Conservation (phyloP, 495 filamentous ascomycete genomes). For the Copromyces sp. region DNA sequence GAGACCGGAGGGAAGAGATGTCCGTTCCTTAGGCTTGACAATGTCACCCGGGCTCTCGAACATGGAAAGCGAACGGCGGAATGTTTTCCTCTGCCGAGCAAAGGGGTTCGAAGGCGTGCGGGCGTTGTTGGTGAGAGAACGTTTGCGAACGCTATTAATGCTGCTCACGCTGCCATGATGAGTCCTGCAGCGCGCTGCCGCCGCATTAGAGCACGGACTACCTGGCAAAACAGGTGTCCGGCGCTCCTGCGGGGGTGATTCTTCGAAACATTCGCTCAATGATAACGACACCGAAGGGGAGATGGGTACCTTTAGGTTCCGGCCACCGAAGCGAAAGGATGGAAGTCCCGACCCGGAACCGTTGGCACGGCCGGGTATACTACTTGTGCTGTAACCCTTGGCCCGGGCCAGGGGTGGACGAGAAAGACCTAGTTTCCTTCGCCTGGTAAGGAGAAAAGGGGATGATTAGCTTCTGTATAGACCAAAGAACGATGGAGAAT, state of each 20-base stretch:
- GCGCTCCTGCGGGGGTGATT: slow-evolving; percentile 66
- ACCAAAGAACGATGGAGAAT: not conserved
- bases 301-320: slow-evolving; percentile 24
- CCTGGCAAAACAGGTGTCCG: slow-evolving; percentile 26
- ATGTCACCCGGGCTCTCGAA: slow-evolving; percentile 86
- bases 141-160: slow-evolving; percentile 45
- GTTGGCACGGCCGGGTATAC: slow-evolving; percentile 32
- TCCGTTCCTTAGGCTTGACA: slow-evolving; percentile 54
- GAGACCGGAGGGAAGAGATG: slow-evolving; percentile 38
- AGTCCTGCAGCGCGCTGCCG: slow-evolving; percentile 50
- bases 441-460: slow-evolving; percentile 27
- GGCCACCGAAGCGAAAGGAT: slow-evolving; percentile 65
- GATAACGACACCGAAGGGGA: slow-evolving; percentile 48
- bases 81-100: slow-evolving; percentile 74
- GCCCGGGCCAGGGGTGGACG: slow-evolving; percentile 51
- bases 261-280: slow-evolving; percentile 65
- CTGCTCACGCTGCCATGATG: slow-evolving; percentile 40
- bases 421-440: slow-evolving; percentile 47
- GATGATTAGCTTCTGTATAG: not conserved
- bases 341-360: slow-evolving; percentile 52
- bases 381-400: slow-evolving; percentile 47
- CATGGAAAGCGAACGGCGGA: slow-evolving; percentile 90
- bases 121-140: slow-evolving; percentile 61
- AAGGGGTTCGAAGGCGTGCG: slow-evolving; percentile 63
- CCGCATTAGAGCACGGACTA: slow-evolving; percentile 40